Evolutionary conservation across 2,329 filamentous ascomycete genomes (phyloP), one percentile per base, ranked within the genome.

Genomic region (Aureobasidium sp.): DNA sequence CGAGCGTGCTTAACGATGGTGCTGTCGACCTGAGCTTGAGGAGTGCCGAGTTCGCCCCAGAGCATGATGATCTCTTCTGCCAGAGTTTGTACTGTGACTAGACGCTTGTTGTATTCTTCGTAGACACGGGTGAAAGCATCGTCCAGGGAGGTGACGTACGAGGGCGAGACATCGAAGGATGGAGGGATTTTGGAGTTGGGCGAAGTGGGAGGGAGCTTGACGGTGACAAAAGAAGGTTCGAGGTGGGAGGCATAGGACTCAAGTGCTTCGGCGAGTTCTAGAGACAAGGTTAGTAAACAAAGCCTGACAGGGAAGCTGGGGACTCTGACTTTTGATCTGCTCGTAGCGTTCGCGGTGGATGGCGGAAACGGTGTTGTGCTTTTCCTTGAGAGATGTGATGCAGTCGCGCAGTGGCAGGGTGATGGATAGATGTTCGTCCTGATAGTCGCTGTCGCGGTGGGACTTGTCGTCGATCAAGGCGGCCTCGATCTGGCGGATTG

Each of bases 171-270:
- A 69, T 97, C 92, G 73, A 99, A 97, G 58, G 82, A 89, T 3
- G 91, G 85, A 1, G 92, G 85, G 42, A 96, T 81, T 13, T 86
- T 86, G 49, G 90, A 85, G 66, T 90, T 88, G 5, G 88, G 85
- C 1, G 84, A 85, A 3, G 88, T 91, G 0, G 93, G 93, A 1
- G 94, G 94, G 7, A 99, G 83, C 44, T 87, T 83, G 70, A 97
- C 86, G 70, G 87, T 85, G 66, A 97, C 84, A 73, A 97, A 97
- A 2, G 88, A 88, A 11, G 90, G 79, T 73, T 99, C 94, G 50
- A 99, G 88, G 73, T 97, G 94, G 10, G 90, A 96, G 1, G 94
- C 96, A 74, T 97, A 99, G 5, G 93, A 97, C 72, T 96, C 88
- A 55, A 99, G 86, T 4, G 93, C 93, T 75, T 95, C 86, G 29